Base-by-base conservation (phyloP, 202 grass and related monocot species). In the Alloteropsis angusta region DNA sequence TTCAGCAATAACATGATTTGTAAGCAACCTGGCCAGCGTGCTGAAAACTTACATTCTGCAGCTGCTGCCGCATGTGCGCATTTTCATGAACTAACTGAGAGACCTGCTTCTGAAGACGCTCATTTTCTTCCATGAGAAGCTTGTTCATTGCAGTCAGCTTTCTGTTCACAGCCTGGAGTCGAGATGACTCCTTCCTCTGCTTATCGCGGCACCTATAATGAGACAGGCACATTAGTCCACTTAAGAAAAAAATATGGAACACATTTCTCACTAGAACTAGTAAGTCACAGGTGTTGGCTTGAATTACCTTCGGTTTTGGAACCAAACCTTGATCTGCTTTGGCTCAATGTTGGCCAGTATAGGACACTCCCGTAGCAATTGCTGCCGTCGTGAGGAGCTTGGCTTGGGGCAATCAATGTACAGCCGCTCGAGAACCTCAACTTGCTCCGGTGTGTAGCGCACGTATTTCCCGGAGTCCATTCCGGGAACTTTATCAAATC, bases 261-360 rank as follows among this genome's bases (percentile, higher is more conserved):
- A n/a, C 5, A 9, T 9, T 50, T 68, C 18, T 0, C n/a, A 38
- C 1, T 11, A 10, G 6, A 65, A 41, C 4, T 6, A 63, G 35
- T 7, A 28, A 9, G 11, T 18, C 6, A 10, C 25, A 16, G 41
- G 7, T 18, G 3, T 16, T 0, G 28, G 28, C 2, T 50, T 5
- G 1, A 5, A 9, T 80, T 92, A 97, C 95, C 95, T 98, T 89
- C 95, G 85, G 68, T 98, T 98, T 62, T 95, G 95, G 57, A 98
- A 98, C 95, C 95, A 98, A 22, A 98, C 95, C 25, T 98, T 98
- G 84, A 98, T 95, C 81, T 98, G 95, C 75, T 92, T 98, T 0
- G 87, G 85, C 79, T 95, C 95, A 10, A 98, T 95, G 81, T 98
- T 95, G 32, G 85, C 60, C 19, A 98, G 92, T 43, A 95, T 82